Evolutionary conservation across 1,284 basidiomycete species (phyloP).

Genomic region (Rhodotorula sp.): DNA sequence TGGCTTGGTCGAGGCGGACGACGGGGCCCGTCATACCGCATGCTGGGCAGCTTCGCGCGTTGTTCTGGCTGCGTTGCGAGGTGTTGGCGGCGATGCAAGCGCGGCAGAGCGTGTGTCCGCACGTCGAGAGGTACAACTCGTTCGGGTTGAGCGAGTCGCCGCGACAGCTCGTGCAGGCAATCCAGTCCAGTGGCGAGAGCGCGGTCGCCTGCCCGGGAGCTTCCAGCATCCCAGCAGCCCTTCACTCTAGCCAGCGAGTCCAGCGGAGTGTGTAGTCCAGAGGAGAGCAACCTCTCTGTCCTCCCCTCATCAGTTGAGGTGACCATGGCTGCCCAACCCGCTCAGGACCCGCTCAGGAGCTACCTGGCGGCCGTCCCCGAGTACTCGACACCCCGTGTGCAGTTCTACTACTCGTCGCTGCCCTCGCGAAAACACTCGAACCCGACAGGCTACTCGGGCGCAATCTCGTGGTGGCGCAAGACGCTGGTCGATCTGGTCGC

Average conservation of each 20-base stretch:
- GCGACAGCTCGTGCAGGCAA: constrained; percentile 25
- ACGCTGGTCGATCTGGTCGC: constrained; percentile 31
- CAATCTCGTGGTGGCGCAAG: constrained; percentile 41
- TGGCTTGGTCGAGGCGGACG: constrained; percentile 8
- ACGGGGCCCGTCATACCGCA: constrained; percentile 9
- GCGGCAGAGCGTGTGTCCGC: constrained; percentile 29
- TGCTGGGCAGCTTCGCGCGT: constrained; percentile 10
- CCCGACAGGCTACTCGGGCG: constrained; percentile 40
- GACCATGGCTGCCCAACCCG: not conserved
- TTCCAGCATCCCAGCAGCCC: not conserved
- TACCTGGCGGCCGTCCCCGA: constrained; percentile 24
- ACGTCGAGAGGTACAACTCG: constrained; percentile 21
- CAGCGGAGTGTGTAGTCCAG: not conserved
- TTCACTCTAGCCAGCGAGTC: not conserved
- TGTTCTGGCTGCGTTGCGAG: not conserved
- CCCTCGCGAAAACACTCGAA: constrained; percentile 37
- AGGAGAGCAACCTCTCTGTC: not conserved
- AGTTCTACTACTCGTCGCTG: constrained; percentile 39
- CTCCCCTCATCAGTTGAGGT: not conserved
- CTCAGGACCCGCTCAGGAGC: constrained; percentile 3
- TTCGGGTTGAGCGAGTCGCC: not conserved
- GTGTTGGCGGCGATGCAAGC: not conserved
- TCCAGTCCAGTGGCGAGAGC: constrained; percentile 5
- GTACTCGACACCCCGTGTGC: constrained; percentile 20
- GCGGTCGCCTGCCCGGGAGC: not conserved